These are phyloP conservation scores for Oryza meridionalis DNA, from an alignment of 176 grass and related monocot genomes.

Conservation along the genomic window DNA sequence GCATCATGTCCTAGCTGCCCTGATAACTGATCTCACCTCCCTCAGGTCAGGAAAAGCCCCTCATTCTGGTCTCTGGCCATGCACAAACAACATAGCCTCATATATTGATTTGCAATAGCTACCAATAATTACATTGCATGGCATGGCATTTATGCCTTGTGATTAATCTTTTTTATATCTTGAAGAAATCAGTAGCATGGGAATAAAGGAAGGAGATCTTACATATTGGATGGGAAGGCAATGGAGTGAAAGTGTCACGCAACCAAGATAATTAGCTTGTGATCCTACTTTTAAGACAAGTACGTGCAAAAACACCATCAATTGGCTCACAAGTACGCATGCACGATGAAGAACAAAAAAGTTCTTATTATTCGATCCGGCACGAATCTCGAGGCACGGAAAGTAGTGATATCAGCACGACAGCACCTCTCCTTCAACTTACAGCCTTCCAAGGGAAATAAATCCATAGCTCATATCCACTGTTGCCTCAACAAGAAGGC, in stretches of 20 bases:
- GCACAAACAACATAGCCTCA: neutral
- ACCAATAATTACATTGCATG: neutral
- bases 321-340: conserved; percentile 34
- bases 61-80: conserved; percentile 4
- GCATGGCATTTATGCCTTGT: neutral
- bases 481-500: neutral
- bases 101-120: neutral
- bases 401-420: conserved; percentile 25
- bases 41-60: conserved; percentile 5
- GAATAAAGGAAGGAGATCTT: neutral
- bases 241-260: neutral
- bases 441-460: neutral
- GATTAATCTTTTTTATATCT: neutral
- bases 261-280: neutral
- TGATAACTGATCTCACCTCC: neutral
- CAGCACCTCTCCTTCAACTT: neutral
- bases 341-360: conserved; percentile 6
- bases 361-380: conserved; percentile 4
- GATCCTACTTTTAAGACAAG: neutral
- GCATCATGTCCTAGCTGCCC: conserved; percentile 9
- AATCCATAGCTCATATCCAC: neutral
- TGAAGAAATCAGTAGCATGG: neutral
- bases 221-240: neutral
- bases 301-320: conserved; percentile 40
- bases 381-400: conserved; percentile 17